Conservation (phyloP, 306 rosid species). For the Cucumis cinereus region DNA sequence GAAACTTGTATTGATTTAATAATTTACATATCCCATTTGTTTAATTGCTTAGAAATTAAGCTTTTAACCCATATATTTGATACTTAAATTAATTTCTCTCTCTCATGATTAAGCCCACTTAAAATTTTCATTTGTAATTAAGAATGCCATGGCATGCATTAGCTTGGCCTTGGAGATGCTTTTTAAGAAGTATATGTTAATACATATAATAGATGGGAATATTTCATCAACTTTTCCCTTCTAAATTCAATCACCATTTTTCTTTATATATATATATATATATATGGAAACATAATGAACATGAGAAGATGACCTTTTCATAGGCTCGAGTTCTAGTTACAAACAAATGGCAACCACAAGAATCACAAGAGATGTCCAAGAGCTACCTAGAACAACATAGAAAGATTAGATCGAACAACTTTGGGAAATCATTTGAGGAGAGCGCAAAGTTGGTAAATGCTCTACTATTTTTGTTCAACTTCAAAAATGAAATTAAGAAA, state of each 20-base stretch:
- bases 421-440: no score
- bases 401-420: no score
- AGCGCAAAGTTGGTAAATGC: no score
- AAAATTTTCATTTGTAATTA: background rate
- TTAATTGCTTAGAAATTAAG: background rate
- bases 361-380: no score
- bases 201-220: background rate
- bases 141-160: background rate
- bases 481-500: background rate
- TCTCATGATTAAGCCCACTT: conserved; percentile 5
- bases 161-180: background rate
- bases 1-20: background rate
- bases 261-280: no score
- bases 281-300: no score
- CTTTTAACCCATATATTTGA: background rate
- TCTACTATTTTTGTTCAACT: background rate
- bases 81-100: background rate
- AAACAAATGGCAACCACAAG: no score
- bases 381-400: no score
- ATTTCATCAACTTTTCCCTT: background rate
- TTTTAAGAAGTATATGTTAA: background rate
- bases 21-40: background rate
- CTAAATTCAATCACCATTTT: no score
- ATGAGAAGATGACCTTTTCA: no score
- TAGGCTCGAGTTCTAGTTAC: no score